These are phyloP conservation scores for Platanthera guangdongensis DNA, from an alignment of 106 monocot species.

Conservation along the genomic window DNA sequence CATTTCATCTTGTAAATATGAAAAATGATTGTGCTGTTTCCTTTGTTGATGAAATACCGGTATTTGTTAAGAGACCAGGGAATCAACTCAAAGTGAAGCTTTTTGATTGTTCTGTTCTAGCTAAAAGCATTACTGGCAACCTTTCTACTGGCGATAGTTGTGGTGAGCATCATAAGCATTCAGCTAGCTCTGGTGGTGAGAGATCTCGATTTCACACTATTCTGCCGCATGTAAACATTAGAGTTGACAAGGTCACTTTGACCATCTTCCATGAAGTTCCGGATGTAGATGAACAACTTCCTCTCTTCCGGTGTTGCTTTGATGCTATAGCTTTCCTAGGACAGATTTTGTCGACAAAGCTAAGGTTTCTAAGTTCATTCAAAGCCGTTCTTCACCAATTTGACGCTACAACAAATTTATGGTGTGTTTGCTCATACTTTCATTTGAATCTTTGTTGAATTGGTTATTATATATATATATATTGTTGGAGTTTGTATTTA, in stretches of 20 bases:
- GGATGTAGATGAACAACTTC: constrained; percentile 49
- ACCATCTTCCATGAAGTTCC: constrained; percentile 58
- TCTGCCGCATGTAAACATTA: constrained; percentile 33
- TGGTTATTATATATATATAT: constrained; percentile 1
- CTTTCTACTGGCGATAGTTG: constrained; percentile 1
- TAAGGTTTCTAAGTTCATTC: constrained; percentile 58
- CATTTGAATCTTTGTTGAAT: not conserved
- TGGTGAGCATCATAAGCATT: constrained; percentile 17
- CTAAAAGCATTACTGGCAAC: constrained; percentile 7
- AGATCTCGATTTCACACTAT: constrained; percentile 1
- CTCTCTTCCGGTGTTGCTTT: constrained; percentile 37
- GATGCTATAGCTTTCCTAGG: constrained; percentile 31
- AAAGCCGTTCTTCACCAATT: constrained; percentile 30
- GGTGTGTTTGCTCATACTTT: constrained; percentile 25
- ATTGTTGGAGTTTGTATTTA: not conserved
- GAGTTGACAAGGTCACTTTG: constrained; percentile 32
- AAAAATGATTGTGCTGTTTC: constrained; percentile 60
- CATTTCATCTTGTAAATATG: constrained; percentile 65
- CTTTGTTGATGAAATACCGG: constrained; percentile 70
- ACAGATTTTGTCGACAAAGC: constrained; percentile 48
- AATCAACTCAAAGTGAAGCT: constrained; percentile 72
- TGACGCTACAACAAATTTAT: constrained; percentile 43
- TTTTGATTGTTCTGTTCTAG: constrained; percentile 22
- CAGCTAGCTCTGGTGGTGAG: constrained; percentile 8
- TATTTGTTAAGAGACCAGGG: constrained; percentile 86